These are phyloP conservation scores for Paecilomyces niveus DNA, from an alignment of 2,329 filamentous ascomycete species.

Conservation along the genomic window DNA sequence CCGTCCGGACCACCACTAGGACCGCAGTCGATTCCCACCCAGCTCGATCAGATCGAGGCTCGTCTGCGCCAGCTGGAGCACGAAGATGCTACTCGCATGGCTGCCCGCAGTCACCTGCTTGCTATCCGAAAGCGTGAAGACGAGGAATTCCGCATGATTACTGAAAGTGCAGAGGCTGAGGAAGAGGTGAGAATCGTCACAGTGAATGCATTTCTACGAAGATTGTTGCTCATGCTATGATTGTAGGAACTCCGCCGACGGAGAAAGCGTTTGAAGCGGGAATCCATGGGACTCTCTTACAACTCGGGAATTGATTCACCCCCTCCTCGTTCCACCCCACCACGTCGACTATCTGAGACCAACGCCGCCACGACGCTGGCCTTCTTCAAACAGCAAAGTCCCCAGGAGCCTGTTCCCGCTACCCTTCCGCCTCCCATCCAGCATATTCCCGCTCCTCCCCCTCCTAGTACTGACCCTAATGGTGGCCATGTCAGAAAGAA, in stretches of 20 bases:
- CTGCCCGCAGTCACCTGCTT: conserved; percentile 28
- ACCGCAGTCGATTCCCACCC: conserved; percentile 16
- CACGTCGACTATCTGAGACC: conserved; percentile 33
- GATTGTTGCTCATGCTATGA: neutral
- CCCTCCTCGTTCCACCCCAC: conserved; percentile 30
- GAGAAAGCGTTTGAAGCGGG: conserved; percentile 32
- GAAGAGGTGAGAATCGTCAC: conserved; percentile 28
- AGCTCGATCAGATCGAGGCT: conserved; percentile 32
- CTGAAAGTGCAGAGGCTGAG: conserved; percentile 31
- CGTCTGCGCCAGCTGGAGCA: conserved; percentile 33
- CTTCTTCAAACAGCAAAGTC: conserved; percentile 36
- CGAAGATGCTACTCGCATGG: conserved; percentile 32
- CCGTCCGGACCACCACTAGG: conserved; percentile 6
- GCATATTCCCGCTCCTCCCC: conserved; percentile 4
- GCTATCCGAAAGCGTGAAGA: conserved; percentile 33
- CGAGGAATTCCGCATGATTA: conserved; percentile 33
- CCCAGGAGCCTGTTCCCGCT: conserved; percentile 28
- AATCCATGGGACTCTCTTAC: conserved; percentile 32
- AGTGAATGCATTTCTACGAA: neutral
- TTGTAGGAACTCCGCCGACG: conserved; percentile 31
- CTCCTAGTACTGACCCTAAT: conserved; percentile 11
- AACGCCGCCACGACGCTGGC: conserved; percentile 34
- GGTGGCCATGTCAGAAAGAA: conserved; percentile 24
- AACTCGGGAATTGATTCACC: conserved; percentile 29
- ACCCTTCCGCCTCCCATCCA: conserved; percentile 11